phyloP scores from a whole-genome alignment of 2,329 filamentous ascomycete species.

The Talaromyces funiculosus region DNA sequence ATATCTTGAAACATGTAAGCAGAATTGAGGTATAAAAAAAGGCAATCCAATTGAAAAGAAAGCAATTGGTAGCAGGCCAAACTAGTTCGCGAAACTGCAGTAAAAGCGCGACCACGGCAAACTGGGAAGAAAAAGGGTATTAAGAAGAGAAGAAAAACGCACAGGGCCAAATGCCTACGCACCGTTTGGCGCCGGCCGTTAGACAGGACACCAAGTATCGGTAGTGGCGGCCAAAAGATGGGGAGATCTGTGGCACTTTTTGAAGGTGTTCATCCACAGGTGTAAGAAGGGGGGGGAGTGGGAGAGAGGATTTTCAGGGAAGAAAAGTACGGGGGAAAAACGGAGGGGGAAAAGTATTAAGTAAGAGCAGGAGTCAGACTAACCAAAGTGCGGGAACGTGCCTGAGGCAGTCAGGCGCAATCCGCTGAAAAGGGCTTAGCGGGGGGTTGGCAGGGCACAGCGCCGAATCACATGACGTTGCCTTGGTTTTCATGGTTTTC shows the following conservation, averaged over 20 bases:
- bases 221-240: constrained; percentile 40
- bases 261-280: constrained; percentile 11
- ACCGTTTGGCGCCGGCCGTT: constrained; percentile 43
- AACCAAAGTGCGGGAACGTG: constrained; percentile 7
- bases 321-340: constrained; percentile 9
- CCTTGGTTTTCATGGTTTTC: no score
- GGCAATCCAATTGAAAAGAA: neutral
- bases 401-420: constrained; percentile 16
- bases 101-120: neutral
- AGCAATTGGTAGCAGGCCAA: neutral
- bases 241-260: constrained; percentile 24
- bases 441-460: neutral
- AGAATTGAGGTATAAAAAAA: neutral
- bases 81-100: neutral
- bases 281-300: constrained; percentile 16
- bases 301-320: neutral
- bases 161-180: constrained; percentile 39
- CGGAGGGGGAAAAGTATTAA: constrained; percentile 13
- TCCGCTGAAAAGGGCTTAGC: neutral
- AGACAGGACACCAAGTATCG: constrained; percentile 43
- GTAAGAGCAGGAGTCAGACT: constrained; percentile 7
- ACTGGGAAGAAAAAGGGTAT: constrained; percentile 3
- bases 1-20: neutral
- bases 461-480: constrained; percentile 1
- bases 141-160: constrained; percentile 9